Conservation (phyloP, 1,284 basidiomycete species). For the Naganishia cerealis region DNA sequence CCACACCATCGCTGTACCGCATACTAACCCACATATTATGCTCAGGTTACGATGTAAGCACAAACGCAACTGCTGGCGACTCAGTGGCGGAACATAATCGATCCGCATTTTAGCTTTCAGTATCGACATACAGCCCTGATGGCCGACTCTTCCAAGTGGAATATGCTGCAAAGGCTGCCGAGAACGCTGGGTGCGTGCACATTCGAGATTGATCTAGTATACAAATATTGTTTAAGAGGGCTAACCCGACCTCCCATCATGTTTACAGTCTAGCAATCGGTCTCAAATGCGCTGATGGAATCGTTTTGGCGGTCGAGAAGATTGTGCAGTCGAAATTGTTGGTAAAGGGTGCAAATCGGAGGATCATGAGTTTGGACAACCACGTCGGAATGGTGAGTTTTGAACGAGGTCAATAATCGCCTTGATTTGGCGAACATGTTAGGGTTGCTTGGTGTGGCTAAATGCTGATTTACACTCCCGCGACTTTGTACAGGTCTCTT, state of each 20-base stretch:
- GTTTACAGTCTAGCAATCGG: slow-evolving; percentile 77
- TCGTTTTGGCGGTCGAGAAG: slow-evolving; percentile 95
- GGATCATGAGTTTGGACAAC: slow-evolving; percentile 89
- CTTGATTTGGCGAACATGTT: not conserved
- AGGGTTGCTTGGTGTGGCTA: not conserved
- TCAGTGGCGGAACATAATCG: not conserved
- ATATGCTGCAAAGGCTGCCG: slow-evolving; percentile 97
- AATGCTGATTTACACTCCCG: slow-evolving; percentile 1
- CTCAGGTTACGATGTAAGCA: slow-evolving; percentile 24
- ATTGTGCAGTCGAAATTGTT: slow-evolving; percentile 95
- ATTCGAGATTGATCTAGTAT: too few relatives aligned
- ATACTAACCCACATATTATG: not conserved
- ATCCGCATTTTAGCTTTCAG: slow-evolving; percentile 77
- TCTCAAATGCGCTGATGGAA: slow-evolving; percentile 86
- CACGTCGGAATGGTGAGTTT: slow-evolving; percentile 81
- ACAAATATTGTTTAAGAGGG: not conserved
- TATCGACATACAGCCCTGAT: slow-evolving; percentile 97
- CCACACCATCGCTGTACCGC: not conserved
- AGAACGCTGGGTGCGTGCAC: slow-evolving; percentile 80
- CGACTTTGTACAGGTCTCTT: slow-evolving; percentile 67
- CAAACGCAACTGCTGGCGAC: too few relatives aligned
- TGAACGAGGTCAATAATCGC: not conserved
- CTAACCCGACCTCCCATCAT: not conserved
- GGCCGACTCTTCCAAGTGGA: slow-evolving; percentile 99
- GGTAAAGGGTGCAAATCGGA: slow-evolving; percentile 85